These are phyloP conservation scores for Apiotrichum gracile DNA, from an alignment of 1,284 basidiomycete genomes.

Conservation along the genomic window DNA sequence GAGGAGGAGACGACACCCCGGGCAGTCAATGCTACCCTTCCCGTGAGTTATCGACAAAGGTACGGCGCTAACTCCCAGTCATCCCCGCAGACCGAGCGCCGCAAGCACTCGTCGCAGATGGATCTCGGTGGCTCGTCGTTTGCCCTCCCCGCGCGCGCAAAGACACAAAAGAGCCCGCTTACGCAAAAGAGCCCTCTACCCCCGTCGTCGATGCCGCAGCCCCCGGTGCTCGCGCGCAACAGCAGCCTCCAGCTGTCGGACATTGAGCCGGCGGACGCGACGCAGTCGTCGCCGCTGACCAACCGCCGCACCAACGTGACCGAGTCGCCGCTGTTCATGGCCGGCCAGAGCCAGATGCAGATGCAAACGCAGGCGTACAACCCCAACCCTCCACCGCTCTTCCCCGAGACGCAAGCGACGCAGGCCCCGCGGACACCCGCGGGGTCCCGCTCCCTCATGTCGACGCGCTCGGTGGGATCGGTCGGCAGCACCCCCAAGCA, in stretches of 20 bases:
- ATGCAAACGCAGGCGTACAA: slow-evolving; percentile 26
- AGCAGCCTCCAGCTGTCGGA: background rate
- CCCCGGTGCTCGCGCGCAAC: background rate
- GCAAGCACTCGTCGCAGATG: background rate
- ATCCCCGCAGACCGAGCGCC: background rate
- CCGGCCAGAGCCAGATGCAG: slow-evolving; percentile 24
- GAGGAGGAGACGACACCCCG: slow-evolving; percentile 2
- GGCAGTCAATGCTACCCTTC: background rate
- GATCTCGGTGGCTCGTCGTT: background rate
- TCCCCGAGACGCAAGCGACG: slow-evolving; percentile 18
- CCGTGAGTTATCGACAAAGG: background rate
- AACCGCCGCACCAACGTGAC: background rate
- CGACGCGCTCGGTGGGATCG: background rate
- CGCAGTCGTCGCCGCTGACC: slow-evolving; percentile 16
- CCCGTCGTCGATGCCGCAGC: background rate
- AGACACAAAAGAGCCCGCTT: background rate
- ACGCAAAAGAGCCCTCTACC: background rate
- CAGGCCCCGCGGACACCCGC: background rate
- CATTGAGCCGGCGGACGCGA: background rate
- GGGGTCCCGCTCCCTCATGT: background rate
- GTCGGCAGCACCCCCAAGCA: background rate
- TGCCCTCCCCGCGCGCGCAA: too few species aligned
- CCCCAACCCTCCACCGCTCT: slow-evolving; percentile 16
- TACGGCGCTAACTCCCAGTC: background rate
- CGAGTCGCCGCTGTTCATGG: slow-evolving; percentile 25